A percentile compares a stretch with the other conserved stretches of the same genome.
These are phyloP conservation scores for Cardamine occulta DNA, from an alignment of 345 rosid species.

Conservation along the genomic window DNA sequence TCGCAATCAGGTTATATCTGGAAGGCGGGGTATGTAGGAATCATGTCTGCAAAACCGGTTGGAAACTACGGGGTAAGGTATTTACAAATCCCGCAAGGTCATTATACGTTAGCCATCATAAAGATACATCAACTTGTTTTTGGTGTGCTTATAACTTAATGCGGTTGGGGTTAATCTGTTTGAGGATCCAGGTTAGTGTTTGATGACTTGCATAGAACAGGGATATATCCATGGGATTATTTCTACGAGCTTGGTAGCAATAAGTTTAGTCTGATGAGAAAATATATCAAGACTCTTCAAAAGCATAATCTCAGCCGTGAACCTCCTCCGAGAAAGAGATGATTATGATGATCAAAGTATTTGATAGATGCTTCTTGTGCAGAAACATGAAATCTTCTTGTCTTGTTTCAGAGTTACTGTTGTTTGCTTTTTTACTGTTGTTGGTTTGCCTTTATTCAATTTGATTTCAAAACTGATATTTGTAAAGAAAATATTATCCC, in stretches of 20 bases:
- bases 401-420: background rate
- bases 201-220: conserved; percentile 93
- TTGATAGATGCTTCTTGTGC: conserved; percentile 6
- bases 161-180: conserved; percentile 8
- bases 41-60: conserved; percentile 91
- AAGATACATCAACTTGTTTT: background rate
- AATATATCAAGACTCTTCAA: conserved; percentile 71
- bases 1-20: conserved; percentile 72
- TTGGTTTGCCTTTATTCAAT: conserved; percentile 8
- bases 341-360: conserved; percentile 3
- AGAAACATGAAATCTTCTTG: conserved; percentile 14
- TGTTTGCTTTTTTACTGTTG: background rate
- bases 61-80: conserved; percentile 99
- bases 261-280: conserved; percentile 80
- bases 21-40: conserved; percentile 87
- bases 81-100: conserved; percentile 7
- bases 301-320: conserved; percentile 91
- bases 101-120: background rate
- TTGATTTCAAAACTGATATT: background rate
- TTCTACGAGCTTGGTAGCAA: conserved; percentile 80
- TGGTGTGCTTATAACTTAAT: background rate
- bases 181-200: conserved; percentile 67
- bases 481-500: background rate
- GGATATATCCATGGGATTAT: conserved; percentile 93
- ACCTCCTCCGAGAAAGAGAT: conserved; percentile 58